Percentiles rank a stretch among this genome's conserved stretches.
Evolutionary conservation across 2,329 filamentous ascomycete species (phyloP).

Genomic region (Lasiodiplodia hormozganensis): DNA sequence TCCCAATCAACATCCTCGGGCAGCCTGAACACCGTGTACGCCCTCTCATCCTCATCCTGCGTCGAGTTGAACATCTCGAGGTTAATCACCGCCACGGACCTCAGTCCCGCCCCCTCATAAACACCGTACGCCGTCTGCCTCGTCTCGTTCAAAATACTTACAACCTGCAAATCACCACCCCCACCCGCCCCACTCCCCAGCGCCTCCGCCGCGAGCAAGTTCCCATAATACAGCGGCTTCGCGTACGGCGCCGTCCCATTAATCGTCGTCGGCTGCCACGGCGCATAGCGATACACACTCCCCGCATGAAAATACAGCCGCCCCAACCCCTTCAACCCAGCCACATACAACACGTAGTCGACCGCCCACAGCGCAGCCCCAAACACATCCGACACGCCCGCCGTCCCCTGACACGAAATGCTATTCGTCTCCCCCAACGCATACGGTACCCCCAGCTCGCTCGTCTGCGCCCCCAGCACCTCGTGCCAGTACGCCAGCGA

Average conservation of each 20-base stretch:
- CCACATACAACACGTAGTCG: slow-evolving; percentile 45
- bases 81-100: not conserved
- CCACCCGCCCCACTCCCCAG: not conserved
- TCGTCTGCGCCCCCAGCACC: not conserved
- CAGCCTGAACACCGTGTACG: not conserved
- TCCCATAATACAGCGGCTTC: slow-evolving; percentile 10
- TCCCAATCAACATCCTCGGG: not conserved
- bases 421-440: slow-evolving; percentile 42
- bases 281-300: slow-evolving; percentile 42
- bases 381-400: slow-evolving; percentile 54
- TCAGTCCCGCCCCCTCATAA: not conserved
- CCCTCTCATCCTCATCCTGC: not conserved
- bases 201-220: slow-evolving; percentile 16
- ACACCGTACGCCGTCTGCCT: not conserved
- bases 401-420: slow-evolving; percentile 33
- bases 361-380: slow-evolving; percentile 60
- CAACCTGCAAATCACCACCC: not conserved
- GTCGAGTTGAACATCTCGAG: slow-evolving; percentile 12
- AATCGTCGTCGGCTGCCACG: not conserved
- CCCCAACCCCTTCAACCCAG: not conserved
- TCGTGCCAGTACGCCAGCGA: not conserved
- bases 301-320: slow-evolving; percentile 57
- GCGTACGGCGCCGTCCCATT: not conserved
- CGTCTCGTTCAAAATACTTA: not conserved
- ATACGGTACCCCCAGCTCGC: slow-evolving; percentile 26